Conservation (phyloP, 192 early-diverging fungal genomes). For the Coemansia aciculifera region DNA sequence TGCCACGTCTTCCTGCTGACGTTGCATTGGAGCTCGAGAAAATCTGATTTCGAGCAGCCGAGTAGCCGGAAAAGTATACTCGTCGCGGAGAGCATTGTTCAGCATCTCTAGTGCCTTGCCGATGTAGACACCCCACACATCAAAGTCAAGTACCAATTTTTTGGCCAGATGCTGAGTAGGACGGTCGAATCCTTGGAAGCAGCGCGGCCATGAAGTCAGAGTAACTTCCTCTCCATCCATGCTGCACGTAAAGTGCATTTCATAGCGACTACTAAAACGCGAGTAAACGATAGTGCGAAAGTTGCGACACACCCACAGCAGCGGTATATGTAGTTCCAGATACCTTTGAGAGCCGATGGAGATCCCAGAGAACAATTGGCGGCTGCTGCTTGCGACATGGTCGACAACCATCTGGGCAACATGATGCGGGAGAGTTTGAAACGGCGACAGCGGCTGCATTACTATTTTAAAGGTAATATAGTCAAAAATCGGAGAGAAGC, state of each 20-base stretch:
- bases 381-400: background rate
- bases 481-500: background rate
- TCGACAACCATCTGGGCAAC: background rate
- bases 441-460: background rate
- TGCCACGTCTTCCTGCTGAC: background rate
- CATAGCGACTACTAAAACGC: background rate
- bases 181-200: background rate
- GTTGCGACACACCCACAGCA: background rate
- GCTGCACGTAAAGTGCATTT: background rate
- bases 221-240: background rate
- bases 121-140: background rate
- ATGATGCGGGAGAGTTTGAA: background rate
- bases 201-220: background rate
- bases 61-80: background rate
- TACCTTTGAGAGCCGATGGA: background rate
- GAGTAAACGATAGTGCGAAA: background rate
- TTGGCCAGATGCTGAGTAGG: background rate
- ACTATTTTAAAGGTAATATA: background rate
- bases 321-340: background rate
- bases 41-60: background rate
- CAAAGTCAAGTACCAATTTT: background rate
- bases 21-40: background rate
- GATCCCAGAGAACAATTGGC: background rate
- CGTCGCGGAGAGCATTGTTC: background rate
- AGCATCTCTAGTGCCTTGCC: conserved; percentile 1